Base-by-base conservation (phyloP, 805 yeast species). In the Saccharomycopsis synnaedendra region DNA sequence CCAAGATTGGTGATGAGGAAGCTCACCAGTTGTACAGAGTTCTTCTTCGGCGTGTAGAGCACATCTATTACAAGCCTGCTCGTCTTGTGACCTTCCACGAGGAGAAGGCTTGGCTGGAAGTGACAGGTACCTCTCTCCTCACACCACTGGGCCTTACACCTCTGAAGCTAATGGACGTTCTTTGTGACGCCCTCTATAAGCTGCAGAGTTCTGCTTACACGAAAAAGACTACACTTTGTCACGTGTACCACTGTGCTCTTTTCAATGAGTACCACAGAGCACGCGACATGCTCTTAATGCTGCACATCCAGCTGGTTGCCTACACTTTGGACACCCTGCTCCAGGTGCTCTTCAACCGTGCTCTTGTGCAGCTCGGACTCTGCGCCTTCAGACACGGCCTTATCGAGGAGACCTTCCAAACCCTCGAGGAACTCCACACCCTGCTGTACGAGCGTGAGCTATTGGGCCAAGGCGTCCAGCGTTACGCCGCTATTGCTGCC, bases 291-390 rank as follows among this genome's bases (percentile, higher is more conserved):
- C 74, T 93, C 65, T 74, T 89, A 58, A 72, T 78, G 70, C 86
- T 96, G 27, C 93, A 88, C 63, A 69, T 88, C 59, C 95, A 86
- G 70, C 72, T 85, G 32, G 72, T 83, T 42, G 86, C 90, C 57
- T 86, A 85, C 64, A 76, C 80, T 44, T 82, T 95, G 34, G 97
- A 90, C 58, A 78, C 94, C 34, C 69, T 81, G 36, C 68, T 90
- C 56, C 98, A 93, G 74, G 88, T 93, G 48, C 74, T 87, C 58
- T 93, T 87, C 75, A 93, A 93, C 75, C 78, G 99, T 65, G 88
- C 96, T 11, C 75, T 93, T 54, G 97, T 87, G 54, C 98, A 93
- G 68, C 76, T 94, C 54, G 99, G 98, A 51, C 75, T 93, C 56
- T 80, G 94, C 64, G 97, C 98, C 10, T 93, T 93, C 81, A 80